Evolutionary conservation across 768 basidiomycete genomes (phyloP), one percentile per base, ranked within the genome.

Genomic region (Hydnum rufescens): DNA sequence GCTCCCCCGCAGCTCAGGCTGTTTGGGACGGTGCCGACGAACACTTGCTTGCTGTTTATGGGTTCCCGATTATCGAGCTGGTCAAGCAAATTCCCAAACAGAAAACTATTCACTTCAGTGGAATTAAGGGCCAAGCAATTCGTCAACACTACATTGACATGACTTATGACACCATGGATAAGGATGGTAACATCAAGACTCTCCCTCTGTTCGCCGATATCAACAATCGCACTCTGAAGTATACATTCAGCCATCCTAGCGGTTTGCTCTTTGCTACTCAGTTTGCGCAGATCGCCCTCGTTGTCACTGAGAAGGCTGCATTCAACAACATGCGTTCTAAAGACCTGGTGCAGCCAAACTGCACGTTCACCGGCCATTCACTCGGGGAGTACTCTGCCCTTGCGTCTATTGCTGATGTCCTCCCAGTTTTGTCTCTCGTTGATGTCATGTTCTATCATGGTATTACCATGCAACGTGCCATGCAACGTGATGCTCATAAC

Each of bases 101-200:
- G 66, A 89, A 96, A 72, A 99, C 90, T 0, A 82, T 99, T 59
- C 93, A 99, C 66, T 99, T 99, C 58, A 95, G 95, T 71, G 95
- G 95, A 64, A 86, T 97, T 66, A 96, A 96, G 69, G 95, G 95
- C 36, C 93, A 97, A 64, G 92, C 81, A 2, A 97, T 97, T 57
- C 85, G 95, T 28, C 85, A 92, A 60, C 80, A 93, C n/a, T 99
- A 99, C 69, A 97, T 97, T 88, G 90, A 92, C 59, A 95, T 99
- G 84, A 83, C 85, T 3, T 97, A 96, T 70, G 92, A 96, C 63
- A 80, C 89, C 0, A 82, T 87, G 74, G 93, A 95, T 68, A 88
- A 86, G 69, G 89, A 92, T 60, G 93, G 93, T 53, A 80, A 83
- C 61, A 77, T 96, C 65, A 92, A 90, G 73, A 96, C 89, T 0